Conservation (phyloP, 2,329 filamentous ascomycete species). For the Aspergillus tamarii region DNA sequence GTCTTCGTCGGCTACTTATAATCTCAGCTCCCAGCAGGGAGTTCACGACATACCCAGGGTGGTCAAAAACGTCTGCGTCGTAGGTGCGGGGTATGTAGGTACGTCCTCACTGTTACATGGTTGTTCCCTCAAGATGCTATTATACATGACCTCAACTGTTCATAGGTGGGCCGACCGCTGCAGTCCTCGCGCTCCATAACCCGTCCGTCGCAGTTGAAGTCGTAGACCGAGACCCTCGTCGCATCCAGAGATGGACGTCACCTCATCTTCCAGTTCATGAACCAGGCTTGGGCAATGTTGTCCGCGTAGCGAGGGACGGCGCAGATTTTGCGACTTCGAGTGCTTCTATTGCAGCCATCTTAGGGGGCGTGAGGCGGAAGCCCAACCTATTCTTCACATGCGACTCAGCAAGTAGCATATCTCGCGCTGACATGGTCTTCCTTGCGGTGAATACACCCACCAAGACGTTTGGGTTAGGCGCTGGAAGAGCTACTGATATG, state of each 20-base stretch:
- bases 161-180: constrained; percentile 72
- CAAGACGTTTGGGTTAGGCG: constrained; percentile 70
- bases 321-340: constrained; percentile 15
- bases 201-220: constrained; percentile 72
- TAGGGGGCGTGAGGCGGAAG: constrained; percentile 49
- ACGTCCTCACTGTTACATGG: constrained; percentile 33
- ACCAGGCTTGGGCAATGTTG: constrained; percentile 69
- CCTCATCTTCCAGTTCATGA: constrained; percentile 75
- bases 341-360: neutral
- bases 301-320: constrained; percentile 54
- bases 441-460: constrained; percentile 81
- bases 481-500: constrained; percentile 73
- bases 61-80: constrained; percentile 64
- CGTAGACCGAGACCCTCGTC: constrained; percentile 68
- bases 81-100: constrained; percentile 78
- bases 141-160: neutral
- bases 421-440: constrained; percentile 72
- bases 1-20: neutral
- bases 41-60: neutral
- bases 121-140: neutral
- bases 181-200: constrained; percentile 74
- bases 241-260: constrained; percentile 75
- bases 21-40: neutral
- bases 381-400: constrained; percentile 77
- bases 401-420: constrained; percentile 63